phyloP scores from a whole-genome alignment of 2,329 filamentous ascomycete species.

The Nemania sp. region DNA sequence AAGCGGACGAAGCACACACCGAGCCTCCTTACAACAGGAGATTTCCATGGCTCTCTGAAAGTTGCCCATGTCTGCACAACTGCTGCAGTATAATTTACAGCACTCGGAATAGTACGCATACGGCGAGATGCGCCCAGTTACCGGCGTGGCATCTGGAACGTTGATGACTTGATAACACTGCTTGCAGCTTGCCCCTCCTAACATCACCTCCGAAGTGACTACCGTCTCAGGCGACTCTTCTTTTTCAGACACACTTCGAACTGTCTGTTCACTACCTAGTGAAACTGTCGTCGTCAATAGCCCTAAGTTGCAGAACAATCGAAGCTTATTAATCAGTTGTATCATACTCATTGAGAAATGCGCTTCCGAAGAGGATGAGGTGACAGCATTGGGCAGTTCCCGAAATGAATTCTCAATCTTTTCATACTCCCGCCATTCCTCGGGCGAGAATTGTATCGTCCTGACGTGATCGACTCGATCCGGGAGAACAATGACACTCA shows the following conservation, averaged over 20 bases:
- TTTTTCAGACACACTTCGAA: background rate
- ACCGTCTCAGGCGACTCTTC: background rate
- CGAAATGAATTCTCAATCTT: slow-evolving; percentile 5
- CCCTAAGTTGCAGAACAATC: slow-evolving; percentile 1
- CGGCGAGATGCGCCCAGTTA: background rate
- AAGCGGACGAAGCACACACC: slow-evolving; percentile 1
- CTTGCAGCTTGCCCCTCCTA: background rate
- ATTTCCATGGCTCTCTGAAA: background rate
- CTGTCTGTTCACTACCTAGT: background rate
- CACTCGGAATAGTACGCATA: slow-evolving; percentile 7
- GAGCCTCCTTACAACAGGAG: background rate
- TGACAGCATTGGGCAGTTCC: background rate
- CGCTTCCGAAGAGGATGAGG: background rate
- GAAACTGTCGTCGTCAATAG: background rate
- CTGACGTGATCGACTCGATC: slow-evolving; percentile 1
- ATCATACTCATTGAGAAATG: background rate
- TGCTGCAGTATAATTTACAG: slow-evolving; percentile 3
- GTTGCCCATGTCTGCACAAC: background rate
- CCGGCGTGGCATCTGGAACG: no score
- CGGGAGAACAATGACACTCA: background rate
- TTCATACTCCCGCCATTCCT: slow-evolving; percentile 4
- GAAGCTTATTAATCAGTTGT: slow-evolving; percentile 11
- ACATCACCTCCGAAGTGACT: background rate
- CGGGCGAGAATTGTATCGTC: background rate
- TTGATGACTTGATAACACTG: slow-evolving; percentile 7